A percentile compares a stretch with the other conserved stretches of the same genome.
phyloP scores from a whole-genome alignment of 345 rosid species.

The Bruguiera parviflora region DNA sequence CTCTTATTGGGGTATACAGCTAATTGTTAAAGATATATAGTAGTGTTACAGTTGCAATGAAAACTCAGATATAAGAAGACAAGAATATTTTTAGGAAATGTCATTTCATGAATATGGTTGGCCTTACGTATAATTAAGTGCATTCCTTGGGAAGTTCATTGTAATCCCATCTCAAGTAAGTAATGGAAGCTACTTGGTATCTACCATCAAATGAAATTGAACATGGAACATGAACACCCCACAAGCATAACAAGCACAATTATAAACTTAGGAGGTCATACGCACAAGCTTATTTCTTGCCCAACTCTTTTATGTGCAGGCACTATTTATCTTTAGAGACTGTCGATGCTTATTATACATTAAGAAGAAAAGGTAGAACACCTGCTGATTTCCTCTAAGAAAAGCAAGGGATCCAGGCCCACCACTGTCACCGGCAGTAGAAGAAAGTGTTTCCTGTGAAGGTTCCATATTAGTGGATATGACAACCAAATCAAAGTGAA shows the following conservation, averaged over 20 bases:
- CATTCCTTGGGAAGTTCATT: too few relatives aligned
- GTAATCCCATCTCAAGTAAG: too few relatives aligned
- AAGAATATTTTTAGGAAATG: too few relatives aligned
- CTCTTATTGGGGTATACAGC: too few relatives aligned
- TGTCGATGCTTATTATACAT: background rate
- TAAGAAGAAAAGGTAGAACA: slow-evolving; percentile 20
- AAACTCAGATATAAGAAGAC: too few relatives aligned
- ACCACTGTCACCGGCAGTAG: slow-evolving; percentile 41
- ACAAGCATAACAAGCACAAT: background rate
- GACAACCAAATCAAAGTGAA: slow-evolving; percentile 13
- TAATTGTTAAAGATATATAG: too few relatives aligned
- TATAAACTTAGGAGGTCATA: background rate
- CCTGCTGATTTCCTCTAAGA: slow-evolving; percentile 93
- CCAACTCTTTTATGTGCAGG: background rate
- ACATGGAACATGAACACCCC: background rate
- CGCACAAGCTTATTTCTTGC: background rate
- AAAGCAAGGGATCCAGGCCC: slow-evolving; percentile 87
- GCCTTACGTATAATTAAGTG: too few relatives aligned
- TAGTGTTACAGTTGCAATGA: too few relatives aligned
- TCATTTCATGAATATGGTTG: too few relatives aligned
- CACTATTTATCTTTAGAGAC: background rate
- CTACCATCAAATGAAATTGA: background rate
- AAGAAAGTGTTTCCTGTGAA: slow-evolving; percentile 62
- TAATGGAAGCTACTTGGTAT: background rate
- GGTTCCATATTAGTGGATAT: slow-evolving; percentile 13